A percentile compares a stretch with the other conserved stretches of the same genome.
phyloP scores from a whole-genome alignment of 257 asterid genomes.

The Penstemon barbatus region DNA sequence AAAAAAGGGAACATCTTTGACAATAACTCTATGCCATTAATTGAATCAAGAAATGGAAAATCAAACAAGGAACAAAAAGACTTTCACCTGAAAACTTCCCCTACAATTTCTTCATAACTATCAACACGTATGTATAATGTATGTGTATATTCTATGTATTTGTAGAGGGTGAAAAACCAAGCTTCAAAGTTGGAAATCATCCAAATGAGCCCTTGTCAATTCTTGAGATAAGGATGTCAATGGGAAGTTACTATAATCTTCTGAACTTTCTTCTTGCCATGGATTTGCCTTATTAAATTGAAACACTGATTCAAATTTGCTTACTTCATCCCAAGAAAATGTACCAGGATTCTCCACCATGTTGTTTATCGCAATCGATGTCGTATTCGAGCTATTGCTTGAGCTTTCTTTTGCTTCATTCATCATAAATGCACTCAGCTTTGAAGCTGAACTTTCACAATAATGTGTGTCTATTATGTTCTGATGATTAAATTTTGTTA shows the following conservation, averaged over 20 bases:
- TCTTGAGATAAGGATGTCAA: constrained; percentile 42
- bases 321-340: constrained; percentile 50
- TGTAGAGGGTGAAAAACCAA: constrained; percentile 5
- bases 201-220: constrained; percentile 37
- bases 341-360: constrained; percentile 29
- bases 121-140: no score
- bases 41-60: neutral
- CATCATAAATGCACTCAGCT: constrained; percentile 33
- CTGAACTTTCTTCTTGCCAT: constrained; percentile 39
- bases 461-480: constrained; percentile 34
- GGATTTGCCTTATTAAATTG: constrained; percentile 33
- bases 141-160: neutral
- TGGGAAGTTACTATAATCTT: constrained; percentile 38
- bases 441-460: constrained; percentile 37
- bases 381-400: constrained; percentile 1
- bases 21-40: no score
- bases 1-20: no score
- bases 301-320: constrained; percentile 52
- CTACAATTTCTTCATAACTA: no score
- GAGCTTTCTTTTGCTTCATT: constrained; percentile 38
- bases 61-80: no score
- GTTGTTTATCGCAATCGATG: constrained; percentile 15
- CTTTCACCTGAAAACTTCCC: no score
- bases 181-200: constrained; percentile 20
- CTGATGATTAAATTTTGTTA: constrained; percentile 43